A percentile compares a stretch with the other conserved stretches of the same genome.
Conservation (phyloP, 345 rosid genomes). For the Camelina hispida region DNA sequence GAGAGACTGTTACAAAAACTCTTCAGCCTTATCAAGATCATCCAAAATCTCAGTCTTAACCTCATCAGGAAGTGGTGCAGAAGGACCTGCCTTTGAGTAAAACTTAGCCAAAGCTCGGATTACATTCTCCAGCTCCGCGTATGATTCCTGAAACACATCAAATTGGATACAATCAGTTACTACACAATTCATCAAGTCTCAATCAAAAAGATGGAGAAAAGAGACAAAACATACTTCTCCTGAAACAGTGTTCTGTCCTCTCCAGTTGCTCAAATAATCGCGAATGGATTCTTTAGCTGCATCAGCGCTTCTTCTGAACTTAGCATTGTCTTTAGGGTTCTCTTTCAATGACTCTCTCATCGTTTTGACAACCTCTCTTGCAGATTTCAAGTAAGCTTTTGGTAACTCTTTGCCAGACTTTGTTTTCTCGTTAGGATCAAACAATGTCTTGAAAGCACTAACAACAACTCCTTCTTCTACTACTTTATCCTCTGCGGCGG, state of each 20-base stretch:
- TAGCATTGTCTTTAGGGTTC: constrained; percentile 66
- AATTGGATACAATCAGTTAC: neutral
- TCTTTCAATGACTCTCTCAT: constrained; percentile 81
- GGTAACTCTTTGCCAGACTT: constrained; percentile 82
- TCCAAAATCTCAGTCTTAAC: constrained; percentile 67
- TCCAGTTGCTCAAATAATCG: constrained; percentile 82
- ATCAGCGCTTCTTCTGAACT: constrained; percentile 85
- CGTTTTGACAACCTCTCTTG: constrained; percentile 80
- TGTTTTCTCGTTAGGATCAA: constrained; percentile 80
- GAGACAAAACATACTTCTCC: constrained; percentile 50
- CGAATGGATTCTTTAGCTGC: constrained; percentile 90
- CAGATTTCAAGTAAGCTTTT: constrained; percentile 87
- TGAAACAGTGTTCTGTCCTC: constrained; percentile 62
- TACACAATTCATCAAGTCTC: neutral
- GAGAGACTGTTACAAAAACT: constrained; percentile 53
- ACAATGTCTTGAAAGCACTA: constrained; percentile 67
- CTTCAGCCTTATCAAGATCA: constrained; percentile 66
- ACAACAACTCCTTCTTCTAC: constrained; percentile 57
- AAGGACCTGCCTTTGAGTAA: constrained; percentile 89
- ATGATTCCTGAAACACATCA: constrained; percentile 67
- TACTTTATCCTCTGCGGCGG: constrained; percentile 33
- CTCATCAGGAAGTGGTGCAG: constrained; percentile 76
- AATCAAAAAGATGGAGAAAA: neutral
- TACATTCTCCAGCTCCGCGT: constrained; percentile 76
- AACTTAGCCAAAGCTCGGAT: constrained; percentile 73